These are phyloP conservation scores for Entomortierella chlamydospora DNA, from an alignment of 192 early-diverging fungal genomes.

Conservation along the genomic window DNA sequence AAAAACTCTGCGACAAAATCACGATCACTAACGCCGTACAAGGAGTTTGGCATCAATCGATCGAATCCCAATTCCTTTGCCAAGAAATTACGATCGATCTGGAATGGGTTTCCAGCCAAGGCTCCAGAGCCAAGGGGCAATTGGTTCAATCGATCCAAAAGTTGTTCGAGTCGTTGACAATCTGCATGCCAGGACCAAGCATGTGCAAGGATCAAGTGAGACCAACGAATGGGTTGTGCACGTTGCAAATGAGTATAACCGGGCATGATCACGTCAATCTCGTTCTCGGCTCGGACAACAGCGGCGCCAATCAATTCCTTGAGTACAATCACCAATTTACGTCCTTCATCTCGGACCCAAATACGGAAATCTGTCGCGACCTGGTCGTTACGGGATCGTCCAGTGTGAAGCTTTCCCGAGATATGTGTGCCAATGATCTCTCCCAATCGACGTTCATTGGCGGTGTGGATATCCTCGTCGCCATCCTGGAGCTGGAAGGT, in stretches of 20 bases:
- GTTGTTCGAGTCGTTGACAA: conserved; percentile 83
- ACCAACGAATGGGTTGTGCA: conserved; percentile 98
- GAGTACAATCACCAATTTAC: conserved; percentile 70
- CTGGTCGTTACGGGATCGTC: conserved; percentile 96
- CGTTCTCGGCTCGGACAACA: conserved; percentile 84
- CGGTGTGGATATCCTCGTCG: conserved; percentile 99
- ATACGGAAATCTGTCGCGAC: conserved; percentile 98
- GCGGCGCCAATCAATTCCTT: conserved; percentile 82
- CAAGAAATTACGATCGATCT: conserved; percentile 92
- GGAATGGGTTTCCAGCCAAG: conserved; percentile 96
- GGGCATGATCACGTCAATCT: conserved; percentile 97
- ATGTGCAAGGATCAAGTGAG: conserved; percentile 89
- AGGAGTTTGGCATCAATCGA: conserved; percentile 87
- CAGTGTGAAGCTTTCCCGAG: conserved; percentile 98
- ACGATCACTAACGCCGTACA: conserved; percentile 93
- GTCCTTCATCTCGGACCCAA: conserved; percentile 88
- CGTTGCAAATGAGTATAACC: conserved; percentile 99
- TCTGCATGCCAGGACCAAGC: conserved; percentile 94
- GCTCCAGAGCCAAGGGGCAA: conserved; percentile 95
- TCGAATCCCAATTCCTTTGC: conserved; percentile 91
- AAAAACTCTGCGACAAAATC: conserved; percentile 99
- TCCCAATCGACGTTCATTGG: conserved; percentile 95
- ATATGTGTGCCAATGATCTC: conserved; percentile 89
- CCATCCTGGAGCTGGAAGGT: conserved; percentile 76
- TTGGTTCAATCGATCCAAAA: conserved; percentile 83